phyloP scores from a whole-genome alignment of 139 green algal genomes.

The Yamagishiella unicocca region DNA sequence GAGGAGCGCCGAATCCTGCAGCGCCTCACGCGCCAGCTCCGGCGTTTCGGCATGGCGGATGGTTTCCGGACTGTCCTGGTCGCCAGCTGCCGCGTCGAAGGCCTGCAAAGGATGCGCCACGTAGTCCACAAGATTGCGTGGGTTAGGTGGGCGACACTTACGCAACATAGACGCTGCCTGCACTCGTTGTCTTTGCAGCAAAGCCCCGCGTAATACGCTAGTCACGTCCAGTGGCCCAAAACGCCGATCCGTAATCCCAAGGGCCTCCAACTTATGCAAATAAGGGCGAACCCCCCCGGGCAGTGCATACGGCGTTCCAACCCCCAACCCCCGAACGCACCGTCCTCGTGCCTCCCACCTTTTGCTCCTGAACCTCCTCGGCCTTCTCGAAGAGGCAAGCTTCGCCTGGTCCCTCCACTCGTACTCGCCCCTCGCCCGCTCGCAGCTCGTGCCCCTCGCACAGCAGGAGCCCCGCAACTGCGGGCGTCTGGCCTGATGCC shows the following conservation, averaged over 20 bases:
- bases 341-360: too few species aligned
- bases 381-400: slow-evolving; percentile 62
- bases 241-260: too few species aligned
- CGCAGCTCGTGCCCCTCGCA: slow-evolving; percentile 55
- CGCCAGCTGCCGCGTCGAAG: slow-evolving; percentile 26
- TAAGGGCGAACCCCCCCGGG: too few species aligned
- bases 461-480: slow-evolving; percentile 42
- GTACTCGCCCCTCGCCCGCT: slow-evolving; percentile 53
- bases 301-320: too few species aligned
- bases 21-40: slow-evolving; percentile 66
- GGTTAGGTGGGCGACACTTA: too few species aligned
- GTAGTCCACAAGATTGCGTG: neutral
- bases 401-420: slow-evolving; percentile 46
- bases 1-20: slow-evolving; percentile 61
- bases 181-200: too few species aligned
- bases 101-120: neutral
- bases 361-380: slow-evolving; percentile 67
- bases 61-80: slow-evolving; percentile 49
- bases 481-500: neutral
- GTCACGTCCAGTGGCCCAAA: too few species aligned
- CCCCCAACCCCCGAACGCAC: too few species aligned
- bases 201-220: too few species aligned
- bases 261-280: too few species aligned
- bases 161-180: too few species aligned
- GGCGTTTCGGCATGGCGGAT: slow-evolving; percentile 72